Base-by-base conservation (phyloP, 2,329 filamentous ascomycete species). In the Xylariales sp. region DNA sequence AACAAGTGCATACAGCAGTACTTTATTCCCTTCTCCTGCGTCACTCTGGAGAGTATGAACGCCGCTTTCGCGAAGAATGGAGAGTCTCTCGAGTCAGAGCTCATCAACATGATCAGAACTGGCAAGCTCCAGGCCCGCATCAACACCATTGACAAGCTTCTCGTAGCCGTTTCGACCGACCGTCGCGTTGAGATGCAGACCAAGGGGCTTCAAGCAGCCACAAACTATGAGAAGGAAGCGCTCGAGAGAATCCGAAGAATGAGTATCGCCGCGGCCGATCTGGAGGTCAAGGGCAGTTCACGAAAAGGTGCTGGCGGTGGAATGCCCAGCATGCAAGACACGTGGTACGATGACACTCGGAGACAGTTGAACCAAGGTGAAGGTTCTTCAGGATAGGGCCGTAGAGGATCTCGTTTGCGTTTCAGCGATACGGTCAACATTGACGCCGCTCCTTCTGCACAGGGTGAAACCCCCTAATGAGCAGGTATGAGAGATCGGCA, bases 1-100 rank as follows among this genome's bases (percentile, higher is more conserved):
- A 86, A 77, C 55, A 96, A 96, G 68, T 91, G 90, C 55, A 96
- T 98, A 45, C 79, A 90, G 18, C 88, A 95, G 57, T 97, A 96
- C 65, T 85, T 95, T 53, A 75, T 88, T 18, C 90, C 93, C 0
- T 98, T 95, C 62, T 94, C 85, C 31, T 84, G 83, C 50, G 88
- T 96, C 46, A 90, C 86, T 0, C 71, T 97, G 4, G 75, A 83
- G 15, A 88, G 81, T 46, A 79, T 98, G 70, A 80, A 86, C 7
- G 71, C 76, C 25, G 83, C 87, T 2, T 97, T 98, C 61, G 81
- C 80, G 0, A 68, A 73, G 3, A 68, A 78, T 1, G 76, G 76
- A 4, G 66, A 73, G 46, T 73, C 76, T 4, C 80, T 91, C 34
- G 82, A 89, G 53, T 67, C 73, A 18, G 93, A 98, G 63, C 71